Evolutionary conservation across 2,329 filamentous ascomycete genomes (phyloP), one percentile per base, ranked within the genome.

Genomic region (Cordyceps farinosa): DNA sequence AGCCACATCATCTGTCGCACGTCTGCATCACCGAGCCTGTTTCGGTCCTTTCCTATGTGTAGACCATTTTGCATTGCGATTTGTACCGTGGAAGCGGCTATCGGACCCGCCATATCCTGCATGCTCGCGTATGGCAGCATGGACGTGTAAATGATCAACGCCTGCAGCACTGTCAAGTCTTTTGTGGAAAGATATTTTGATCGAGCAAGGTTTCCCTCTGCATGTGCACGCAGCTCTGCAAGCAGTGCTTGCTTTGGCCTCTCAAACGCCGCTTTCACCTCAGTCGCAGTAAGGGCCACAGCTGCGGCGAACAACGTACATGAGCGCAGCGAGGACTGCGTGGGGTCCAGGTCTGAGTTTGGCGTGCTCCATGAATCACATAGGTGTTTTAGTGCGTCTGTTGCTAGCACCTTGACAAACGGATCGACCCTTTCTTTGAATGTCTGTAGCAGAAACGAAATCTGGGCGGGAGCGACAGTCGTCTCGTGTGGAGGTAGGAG

Each of bases 381-480:
- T 34, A 56, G 29, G 0, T 11, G 27, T 27, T 30, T 30, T 3
- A 56, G 36, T 3, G 53, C 42, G 3, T 54, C 34, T 22, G 17
- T 13, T 2, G 73, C 66, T 1, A 74, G 65, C 0, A 75, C 56
- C 32, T 75, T 74, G 61, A 75, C 67, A 56, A 75, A 73, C 0
- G 71, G 70, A 32, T 75, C 71, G 6, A 74, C 69, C 48, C 67
- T 73, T 22, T 72, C 65, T 4, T 71, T 63, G 36, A 69, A 75
- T 44, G 38, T 59, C 29, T 59, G 55, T 48, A 71, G 68, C 1
- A 70, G 60, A 56, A 72, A 71, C 36, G 63, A 59, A 1, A 66
- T 59, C 29, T 67, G 52, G 1, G 64, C 64, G 2, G 65, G 30
- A 22, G 64, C 17, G 6, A 29, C 38, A 4, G 22, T 45, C 59